Base-by-base conservation (phyloP, 2,329 filamentous ascomycete genomes). In the Calonectria hawksworthii region DNA sequence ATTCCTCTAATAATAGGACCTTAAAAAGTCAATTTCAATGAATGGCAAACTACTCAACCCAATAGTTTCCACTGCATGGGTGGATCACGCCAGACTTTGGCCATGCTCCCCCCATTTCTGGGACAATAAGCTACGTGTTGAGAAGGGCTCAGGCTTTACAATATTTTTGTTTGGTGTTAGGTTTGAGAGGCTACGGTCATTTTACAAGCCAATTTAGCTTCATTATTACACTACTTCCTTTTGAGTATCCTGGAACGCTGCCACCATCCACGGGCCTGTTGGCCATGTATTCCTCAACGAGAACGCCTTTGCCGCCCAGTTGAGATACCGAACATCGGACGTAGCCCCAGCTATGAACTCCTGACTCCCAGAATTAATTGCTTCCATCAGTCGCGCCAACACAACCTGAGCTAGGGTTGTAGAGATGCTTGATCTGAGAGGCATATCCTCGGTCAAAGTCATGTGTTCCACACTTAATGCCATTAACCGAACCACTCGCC, bases 211-310 rank as follows among this genome's bases (percentile, higher is more conserved):
- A 14, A 4, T 44, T 9, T 47, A 21, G 21, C 11, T 47, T 10
- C 21, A 34, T 44, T 34, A 56, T 38, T 74, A 52, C 10, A 74
- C 68, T 21, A 74, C 66, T 36, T 74, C 73, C 30, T 70, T 56
- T 38, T 68, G 69, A 16, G 73, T 70, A 44, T 74, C 73, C 38
- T 74, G 64, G 54, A 74, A 74, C 5, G 65, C 73, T 2, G 69
- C 69, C 16, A 74, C 73, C 73, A 74, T 74, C 73, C 73, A 74
- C 38, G 68, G 51, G 26, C 73, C 73, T 6, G 68, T 72, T 7
- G 73, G 68, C 73, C 73, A 74, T 14, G 56, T 72, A 51, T 64
- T 54, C 8, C 73, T 30, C 14, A 74, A 32, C 7, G 73, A 68
- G 23, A 74, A 74, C 13, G 69, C 70, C 13, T 59, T 72, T 0